Base-by-base conservation (phyloP, 73 alveolate species). In the Paramecium sexaurelia region DNA sequence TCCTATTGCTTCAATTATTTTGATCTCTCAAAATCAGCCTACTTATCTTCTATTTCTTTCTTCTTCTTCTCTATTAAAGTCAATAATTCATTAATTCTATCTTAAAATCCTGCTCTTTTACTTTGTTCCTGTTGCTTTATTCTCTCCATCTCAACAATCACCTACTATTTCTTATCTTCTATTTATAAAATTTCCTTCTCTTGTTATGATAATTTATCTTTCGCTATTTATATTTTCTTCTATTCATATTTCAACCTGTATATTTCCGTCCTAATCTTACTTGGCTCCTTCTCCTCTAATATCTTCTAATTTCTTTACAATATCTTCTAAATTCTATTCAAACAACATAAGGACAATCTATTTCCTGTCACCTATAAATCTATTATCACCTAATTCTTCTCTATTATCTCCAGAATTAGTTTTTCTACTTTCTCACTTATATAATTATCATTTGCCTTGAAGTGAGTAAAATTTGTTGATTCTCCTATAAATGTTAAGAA, bases 401-500 rank as follows among this genome's bases (percentile, higher is more conserved):
- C 98, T 33, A 97, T 93, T 36, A 97, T 96, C 91, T 98, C 98
- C 56, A 98, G 93, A 24, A 98, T 87, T 1, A 97, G 92, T 61
- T 97, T 96, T 85, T 98, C 99, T 8, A 98, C 96, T 82, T 97
- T 96, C 91, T 98, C 99, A 36, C 97, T 88, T 94, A 98, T 97
- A 97, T 96, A 98, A 94, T 98, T 98, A 91, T 98, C 99, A 69
- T 95, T 86, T 32, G 98, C 95, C 73, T 96, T 98, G 36, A 98
- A 93, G 90, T 93, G 94, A 55, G 96, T 95, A 13, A 98, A 94
- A 83, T 95, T 92, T 78, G 93, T 94, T 75, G 96, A 96, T 84
- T 85, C 68, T 39, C 94, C 89, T 37, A 98, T 89, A 55, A 98
- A 95, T 85, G 97, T 96, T 75, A 98, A 92, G 51, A 97, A 91